Conservation (phyloP, 192 early-diverging fungal species). For the Kickxella alabastrina region DNA sequence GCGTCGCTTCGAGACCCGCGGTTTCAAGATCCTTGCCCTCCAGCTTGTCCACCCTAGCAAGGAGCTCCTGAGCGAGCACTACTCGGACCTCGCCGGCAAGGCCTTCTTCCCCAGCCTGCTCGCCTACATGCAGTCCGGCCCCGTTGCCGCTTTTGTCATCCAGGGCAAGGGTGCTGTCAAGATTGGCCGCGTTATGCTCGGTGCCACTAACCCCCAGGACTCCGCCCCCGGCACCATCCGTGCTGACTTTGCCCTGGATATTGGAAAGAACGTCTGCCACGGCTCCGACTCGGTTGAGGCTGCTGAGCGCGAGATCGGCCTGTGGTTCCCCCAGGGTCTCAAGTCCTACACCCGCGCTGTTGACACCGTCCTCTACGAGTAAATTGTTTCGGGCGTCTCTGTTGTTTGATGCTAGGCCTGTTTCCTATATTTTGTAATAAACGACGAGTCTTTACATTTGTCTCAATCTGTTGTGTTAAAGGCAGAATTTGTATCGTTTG, state of each 20-base stretch:
- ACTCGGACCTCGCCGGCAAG: conserved; percentile 78
- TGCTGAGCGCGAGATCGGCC: conserved; percentile 81
- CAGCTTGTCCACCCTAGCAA: conserved; percentile 69
- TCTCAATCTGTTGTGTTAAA: no score
- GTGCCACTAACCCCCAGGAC: conserved; percentile 88
- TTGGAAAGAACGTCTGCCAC: conserved; percentile 86
- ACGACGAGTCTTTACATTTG: no score
- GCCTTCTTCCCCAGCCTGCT: conserved; percentile 86
- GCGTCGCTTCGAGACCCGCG: conserved; percentile 88
- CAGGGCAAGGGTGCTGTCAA: conserved; percentile 86
- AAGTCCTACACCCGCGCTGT: conserved; percentile 57
- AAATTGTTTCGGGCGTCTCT: no score
- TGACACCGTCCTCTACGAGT: conserved; percentile 74
- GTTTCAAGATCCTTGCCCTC: conserved; percentile 85
- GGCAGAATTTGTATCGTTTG: no score
- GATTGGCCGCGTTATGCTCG: conserved; percentile 82
- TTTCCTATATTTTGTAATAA: no score
- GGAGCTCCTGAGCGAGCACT: conserved; percentile 75
- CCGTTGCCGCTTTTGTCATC: conserved; percentile 95
- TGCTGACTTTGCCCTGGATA: conserved; percentile 88
- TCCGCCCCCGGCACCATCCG: conserved; percentile 91
- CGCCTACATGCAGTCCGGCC: conserved; percentile 84
- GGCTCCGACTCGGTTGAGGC: conserved; percentile 85
- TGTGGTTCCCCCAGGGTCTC: conserved; percentile 79
- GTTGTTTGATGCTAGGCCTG: no score